Evolutionary conservation across 164 flowering plant species (phyloP), one percentile per base, ranked within the genome.

Genomic region (Magnolia officinalis): DNA sequence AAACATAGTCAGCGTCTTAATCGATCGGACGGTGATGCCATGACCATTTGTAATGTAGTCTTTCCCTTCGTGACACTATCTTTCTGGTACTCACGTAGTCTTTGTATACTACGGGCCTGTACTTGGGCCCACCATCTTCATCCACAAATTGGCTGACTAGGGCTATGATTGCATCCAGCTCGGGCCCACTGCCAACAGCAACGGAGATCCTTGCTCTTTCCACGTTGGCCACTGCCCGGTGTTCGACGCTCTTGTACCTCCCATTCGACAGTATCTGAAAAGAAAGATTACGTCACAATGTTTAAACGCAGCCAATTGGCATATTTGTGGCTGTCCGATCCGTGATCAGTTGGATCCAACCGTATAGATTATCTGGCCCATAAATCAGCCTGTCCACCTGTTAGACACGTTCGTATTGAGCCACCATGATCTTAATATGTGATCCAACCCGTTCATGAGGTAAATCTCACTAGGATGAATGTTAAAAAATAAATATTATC

Each of bases 161-260:
- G n/a, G 67, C 76, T 50, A 71, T 24, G 8, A 23, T 65, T 5
- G 77, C 63, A 6, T 67, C 67, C 68, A 76, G 18, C 5, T 79
- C 74, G 55, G 78, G 84, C 67, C 84, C 82, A 77, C 79, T 79
- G 23, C 82, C 82, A 45, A 82, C 84, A 0, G 80, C 84, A 8
- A 82, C 61, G 4, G 80, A 79, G 21, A 81, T 76, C 59, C 79
- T 79, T 13, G 77, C 69, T 20, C 50, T 72, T 2, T 73, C 55
- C 51, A 63, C 51, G 31, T 77, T 72, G 14, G 71, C 79, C 75
- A 77, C 79, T 16, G 75, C 75, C 49, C 65, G 31, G 58, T 77
- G 79, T 65, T 77, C 70, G 19, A 77, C 79, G 73, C 79, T 77
- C 29, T 77, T 77, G 79, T 77, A 72, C 64, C 75, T 77, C 63